These are phyloP conservation scores for Fusarium acutatum DNA, from an alignment of 2,329 filamentous ascomycete species.

Conservation along the genomic window DNA sequence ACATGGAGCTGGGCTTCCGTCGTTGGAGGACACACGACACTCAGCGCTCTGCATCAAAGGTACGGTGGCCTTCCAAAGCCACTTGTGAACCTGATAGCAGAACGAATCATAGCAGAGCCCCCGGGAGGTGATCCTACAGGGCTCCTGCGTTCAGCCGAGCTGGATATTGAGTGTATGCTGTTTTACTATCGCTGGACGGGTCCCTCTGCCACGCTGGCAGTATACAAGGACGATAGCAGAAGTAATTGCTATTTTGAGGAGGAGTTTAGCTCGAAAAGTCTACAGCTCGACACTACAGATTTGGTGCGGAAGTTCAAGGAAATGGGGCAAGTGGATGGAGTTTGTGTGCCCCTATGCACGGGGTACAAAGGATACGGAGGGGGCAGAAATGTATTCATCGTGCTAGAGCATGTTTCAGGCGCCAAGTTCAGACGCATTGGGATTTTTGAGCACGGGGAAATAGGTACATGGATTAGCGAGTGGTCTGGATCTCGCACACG, in stretches of 20 bases:
- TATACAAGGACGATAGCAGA: no score
- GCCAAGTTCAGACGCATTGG: fast-evolving
- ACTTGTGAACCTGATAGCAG: background rate
- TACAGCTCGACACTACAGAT: background rate
- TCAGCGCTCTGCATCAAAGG: fast-evolving
- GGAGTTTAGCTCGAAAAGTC: fast-evolving
- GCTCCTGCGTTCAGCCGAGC: fast-evolving
- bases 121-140: background rate
- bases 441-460: background rate
- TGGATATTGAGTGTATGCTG: background rate
- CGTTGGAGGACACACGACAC: background rate
- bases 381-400: background rate
- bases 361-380: fast-evolving
- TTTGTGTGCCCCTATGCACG: background rate
- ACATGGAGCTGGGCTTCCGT: background rate
- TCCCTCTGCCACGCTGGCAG: no score
- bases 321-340: background rate
- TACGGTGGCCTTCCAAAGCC: background rate
- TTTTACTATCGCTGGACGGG: background rate
- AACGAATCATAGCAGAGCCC: fast-evolving
- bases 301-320: background rate
- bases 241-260: background rate
- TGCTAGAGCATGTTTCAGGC: background rate
- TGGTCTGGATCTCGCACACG: background rate
- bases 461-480: background rate